Evolutionary conservation across 768 basidiomycete species (phyloP), one percentile per base, ranked within the genome.

Genomic region (Suillus cothurnatus): DNA sequence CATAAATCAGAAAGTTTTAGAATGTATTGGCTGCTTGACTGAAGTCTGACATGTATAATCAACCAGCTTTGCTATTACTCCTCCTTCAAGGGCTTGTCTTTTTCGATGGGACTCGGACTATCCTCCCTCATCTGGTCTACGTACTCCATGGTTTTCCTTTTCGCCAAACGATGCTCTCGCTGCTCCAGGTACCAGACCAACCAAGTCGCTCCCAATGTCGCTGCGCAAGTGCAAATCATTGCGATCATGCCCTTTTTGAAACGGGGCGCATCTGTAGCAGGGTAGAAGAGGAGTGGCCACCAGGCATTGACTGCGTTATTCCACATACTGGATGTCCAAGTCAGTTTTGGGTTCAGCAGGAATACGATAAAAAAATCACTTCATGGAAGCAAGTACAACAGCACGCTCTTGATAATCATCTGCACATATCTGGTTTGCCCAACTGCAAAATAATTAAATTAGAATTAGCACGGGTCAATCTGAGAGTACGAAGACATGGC

Each of bases 401-500:
- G 81, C 85, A 52, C 90, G 84, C 70, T 90, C 88, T 72, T 88
- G 86, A 70, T 88, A 81, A 74, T 93, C 88, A 68, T 90, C 86
- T 32, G 86, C 83, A 64, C 88, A 88, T 60, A 90, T 84, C 71
- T 90, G 88, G 73, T 93, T 93, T n/a, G 90, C 89, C 91, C 92
- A 92, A 17, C 86, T 88, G 68, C 23, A 66, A 26, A 43, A 31
- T 66, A 55, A 66, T 56, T 41, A 43, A 59, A 9, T 34, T 34
- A 3, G 1, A 6, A n/a, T 12, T 28, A 21, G 4, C 36, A 38
- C 39, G 31, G 57, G 26, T 19, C 61, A 62, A 52, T 45, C 47
- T 45, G 38, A 36, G 41, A 53, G 14, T 19, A 19, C 28, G 12
- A 57, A 39, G 45, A 26, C 12, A 17, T 36, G 23, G 79, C 85